Evolutionary conservation across 2,329 filamentous ascomycete species (phyloP), one percentile per base, ranked within the genome.

Genomic region (Hypoxylon sp.): DNA sequence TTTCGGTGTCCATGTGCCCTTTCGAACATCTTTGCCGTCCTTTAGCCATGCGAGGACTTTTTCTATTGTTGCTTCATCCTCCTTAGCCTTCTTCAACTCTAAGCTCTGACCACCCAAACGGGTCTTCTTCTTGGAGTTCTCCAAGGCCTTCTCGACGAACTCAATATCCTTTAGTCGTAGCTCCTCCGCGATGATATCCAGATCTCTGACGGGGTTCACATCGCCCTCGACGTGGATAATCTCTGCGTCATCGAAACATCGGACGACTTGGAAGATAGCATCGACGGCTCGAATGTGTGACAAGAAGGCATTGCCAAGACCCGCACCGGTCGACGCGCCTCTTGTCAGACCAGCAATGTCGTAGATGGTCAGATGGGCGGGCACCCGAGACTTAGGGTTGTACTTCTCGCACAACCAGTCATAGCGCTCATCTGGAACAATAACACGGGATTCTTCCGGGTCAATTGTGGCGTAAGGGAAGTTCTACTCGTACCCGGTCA

Each of bases 171-270:
- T 99, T 82, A 98, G 91, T 71, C 95, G 91, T 79, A 99, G 86
- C 85, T 99, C 96, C 79, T 98, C 95, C 81, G 91, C 94, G 83
- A 99, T 98, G 81, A 99, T 99, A 78, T 94, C 92, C 75, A 99
- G 83, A 86, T 99, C 96, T 79, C 96, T 91, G 68, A 92, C 89
- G 35, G 96, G 97, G 84, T 99, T 93, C 76, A 99, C 97, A 77
- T 99, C 96, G 80, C 96, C 97, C 87, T 99, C 97, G 73, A 99
- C 95, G 88, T 99, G 96, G 77, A 98, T 98, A 78, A 99, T 99
- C 84, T 99, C 96, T 67, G 95, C 96, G 86, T 99, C 96, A 80
- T 99, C 97, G 84, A 99, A 98, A 85, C 93, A 97, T 77, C 95
- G 91, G 40, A 98, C 95, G 49, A 98, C 95, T 83, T 97, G 93